Percentiles rank a stretch among this genome's conserved stretches.
Evolutionary conservation across 2,329 filamentous ascomycete species (phyloP).

Genomic region (Septoria petroselini): DNA sequence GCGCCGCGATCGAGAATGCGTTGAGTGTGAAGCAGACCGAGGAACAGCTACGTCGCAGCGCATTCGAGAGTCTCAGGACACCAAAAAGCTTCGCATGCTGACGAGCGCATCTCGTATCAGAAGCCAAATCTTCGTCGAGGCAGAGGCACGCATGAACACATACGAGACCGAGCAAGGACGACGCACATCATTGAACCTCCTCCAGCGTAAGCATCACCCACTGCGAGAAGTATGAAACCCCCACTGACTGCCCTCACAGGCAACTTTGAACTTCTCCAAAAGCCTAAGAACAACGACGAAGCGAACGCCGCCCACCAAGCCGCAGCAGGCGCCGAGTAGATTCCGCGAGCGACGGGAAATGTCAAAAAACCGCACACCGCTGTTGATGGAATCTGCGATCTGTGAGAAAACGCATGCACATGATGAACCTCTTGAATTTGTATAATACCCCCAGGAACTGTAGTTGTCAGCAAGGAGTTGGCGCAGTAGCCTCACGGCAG

Average conservation of each 20-base stretch:
- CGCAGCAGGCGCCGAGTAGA: constrained; percentile 11
- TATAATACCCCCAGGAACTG: no score
- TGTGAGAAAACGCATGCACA: no score
- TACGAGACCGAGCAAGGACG: constrained; percentile 68
- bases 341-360: no score
- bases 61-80: no score
- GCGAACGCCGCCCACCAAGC: constrained; percentile 18
- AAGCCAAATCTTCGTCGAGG: constrained; percentile 77
- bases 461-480: not conserved
- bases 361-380: no score
- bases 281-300: constrained; percentile 28
- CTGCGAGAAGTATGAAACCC: not conserved
- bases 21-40: no score
- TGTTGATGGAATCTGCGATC: no score
- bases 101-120: constrained; percentile 51
- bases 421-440: no score
- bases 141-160: constrained; percentile 66
- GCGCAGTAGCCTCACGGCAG: no score
- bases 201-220: constrained; percentile 67
- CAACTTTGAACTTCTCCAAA: constrained; percentile 50
- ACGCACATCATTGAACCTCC: constrained; percentile 62
- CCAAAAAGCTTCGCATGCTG: constrained; percentile 1
- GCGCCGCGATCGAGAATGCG: no score
- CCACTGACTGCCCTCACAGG: constrained; percentile 35
- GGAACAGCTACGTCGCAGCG: no score